Evolutionary conservation across 176 grass and related monocot species (phyloP), one percentile per base, ranked within the genome.

Genomic region (sorghum (Sorghum bicolor)): DNA sequence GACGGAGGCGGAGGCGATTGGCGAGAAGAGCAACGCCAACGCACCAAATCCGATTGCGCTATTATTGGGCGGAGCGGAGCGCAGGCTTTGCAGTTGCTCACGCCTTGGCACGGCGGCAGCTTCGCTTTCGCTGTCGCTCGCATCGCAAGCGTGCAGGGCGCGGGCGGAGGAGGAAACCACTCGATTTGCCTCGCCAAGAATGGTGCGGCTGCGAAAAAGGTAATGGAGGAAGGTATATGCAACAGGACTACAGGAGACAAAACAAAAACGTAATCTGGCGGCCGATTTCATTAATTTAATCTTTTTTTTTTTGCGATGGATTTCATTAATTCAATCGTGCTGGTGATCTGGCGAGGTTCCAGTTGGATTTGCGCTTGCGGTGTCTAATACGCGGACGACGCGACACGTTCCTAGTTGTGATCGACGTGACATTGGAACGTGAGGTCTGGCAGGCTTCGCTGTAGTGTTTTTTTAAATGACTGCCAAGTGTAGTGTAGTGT

Each of bases 11-110:
- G 10, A 0, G 25, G 8, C n/a, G 36, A 19, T 0, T 28, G 72
- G 17, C 30, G 65, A 24, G 16, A 24, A 15, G 60, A 58, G 47
- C 71, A 62, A 44, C 38, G 50, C 25, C 71, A 62, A 44, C 38
- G 50, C 25, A 28, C 53, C 75, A 4, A 62, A 40, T 5, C 26
- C 22, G 52, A 81, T 39, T 53, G 66, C 15, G 44, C 12, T 74
- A 79, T 74, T 88, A 88, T 88, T 83, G 86, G 64, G 36, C 55
- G 20, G n/a, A n/a, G n/a, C n/a, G n/a, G n/a, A n/a, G 52, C 0
- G 17, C 28, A 83, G 73, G n/a, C n/a, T 64, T 71, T 69, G 79
- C 66, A 31, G 31, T 58, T 25, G 52, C 73, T 9, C 28, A 2
- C 26, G 70, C 70, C 5, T 70, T 12, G 43, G 22, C 48, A 76